Conservation (phyloP, 805 yeast genomes). For the Yamadazyma kitorensis region DNA sequence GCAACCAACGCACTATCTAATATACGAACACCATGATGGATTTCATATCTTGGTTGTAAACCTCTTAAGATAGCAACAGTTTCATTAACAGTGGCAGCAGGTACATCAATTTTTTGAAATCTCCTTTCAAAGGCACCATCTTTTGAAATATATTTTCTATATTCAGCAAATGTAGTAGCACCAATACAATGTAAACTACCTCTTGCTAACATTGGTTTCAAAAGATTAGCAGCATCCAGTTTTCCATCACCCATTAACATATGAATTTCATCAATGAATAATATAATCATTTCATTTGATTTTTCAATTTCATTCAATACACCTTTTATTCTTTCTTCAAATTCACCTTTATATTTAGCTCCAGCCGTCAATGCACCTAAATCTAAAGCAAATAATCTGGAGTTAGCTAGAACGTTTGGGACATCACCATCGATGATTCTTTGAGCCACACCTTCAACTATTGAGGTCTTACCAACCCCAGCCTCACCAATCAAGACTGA, state of each 20-base stretch:
- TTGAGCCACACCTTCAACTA: slow-evolving; percentile 98
- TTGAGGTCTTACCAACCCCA: slow-evolving; percentile 98
- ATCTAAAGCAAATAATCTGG: slow-evolving; percentile 84
- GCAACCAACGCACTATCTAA: slow-evolving; percentile 91
- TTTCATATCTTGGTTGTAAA: slow-evolving; percentile 89
- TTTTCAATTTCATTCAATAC: slow-evolving; percentile 92
- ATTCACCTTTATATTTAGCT: slow-evolving; percentile 98
- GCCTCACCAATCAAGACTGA: slow-evolving; percentile 98
- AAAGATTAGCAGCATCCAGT: slow-evolving; percentile 92
- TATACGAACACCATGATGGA: slow-evolving; percentile 96
- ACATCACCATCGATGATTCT: slow-evolving; percentile 94
- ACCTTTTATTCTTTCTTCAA: slow-evolving; percentile 96
- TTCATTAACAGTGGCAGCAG: slow-evolving; percentile 88
- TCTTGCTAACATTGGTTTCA: slow-evolving; percentile 96
- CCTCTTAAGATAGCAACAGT: slow-evolving; percentile 97
- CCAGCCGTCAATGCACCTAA: slow-evolving; percentile 97
- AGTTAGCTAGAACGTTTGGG: slow-evolving; percentile 78
- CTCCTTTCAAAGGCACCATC: slow-evolving; percentile 99
- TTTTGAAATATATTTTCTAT: slow-evolving; percentile 86
- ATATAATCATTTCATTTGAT: slow-evolving; percentile 77
- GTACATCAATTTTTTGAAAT: slow-evolving; percentile 95
- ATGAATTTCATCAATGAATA: slow-evolving; percentile 96
- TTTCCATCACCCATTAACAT: slow-evolving; percentile 99
- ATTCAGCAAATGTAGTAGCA: slow-evolving; percentile 95
- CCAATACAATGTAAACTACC: slow-evolving; percentile 97